Percentiles rank a stretch among this genome's conserved stretches.
Conservation (phyloP, 306 rosid species). For the Glycyrrhiza uralensis region DNA sequence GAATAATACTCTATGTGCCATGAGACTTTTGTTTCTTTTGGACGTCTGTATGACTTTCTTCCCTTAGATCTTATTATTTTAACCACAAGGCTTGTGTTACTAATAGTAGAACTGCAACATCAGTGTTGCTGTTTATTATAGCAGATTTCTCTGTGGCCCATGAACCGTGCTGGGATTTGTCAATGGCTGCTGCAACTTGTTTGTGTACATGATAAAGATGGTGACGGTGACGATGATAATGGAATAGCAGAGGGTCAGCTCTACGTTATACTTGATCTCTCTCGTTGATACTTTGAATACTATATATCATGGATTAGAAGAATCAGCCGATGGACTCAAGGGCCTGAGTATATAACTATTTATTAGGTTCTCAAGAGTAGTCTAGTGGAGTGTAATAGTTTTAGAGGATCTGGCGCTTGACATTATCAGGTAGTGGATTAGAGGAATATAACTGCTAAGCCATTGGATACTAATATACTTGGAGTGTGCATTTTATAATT, state of each 20-base stretch:
- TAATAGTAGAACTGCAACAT: too few species aligned
- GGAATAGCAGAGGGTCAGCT: slow-evolving; percentile 9
- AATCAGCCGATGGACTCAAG: slow-evolving; percentile 21
- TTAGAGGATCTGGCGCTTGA: slow-evolving; percentile 17
- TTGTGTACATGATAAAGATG: slow-evolving; percentile 28
- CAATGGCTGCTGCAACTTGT: slow-evolving; percentile 34
- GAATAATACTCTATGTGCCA: too few species aligned
- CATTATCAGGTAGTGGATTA: slow-evolving; percentile 3
- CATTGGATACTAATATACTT: background rate
- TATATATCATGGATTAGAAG: slow-evolving; percentile 30
- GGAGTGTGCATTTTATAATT: background rate
- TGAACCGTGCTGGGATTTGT: slow-evolving; percentile 23
- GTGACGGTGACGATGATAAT: slow-evolving; percentile 7
- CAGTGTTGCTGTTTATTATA: background rate
- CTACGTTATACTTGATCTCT: slow-evolving; percentile 2
- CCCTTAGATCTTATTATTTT: too few species aligned
- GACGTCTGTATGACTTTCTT: too few species aligned
- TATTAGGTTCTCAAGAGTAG: background rate
- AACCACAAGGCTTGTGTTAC: too few species aligned
- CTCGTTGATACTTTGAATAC: background rate
- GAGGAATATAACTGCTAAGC: background rate
- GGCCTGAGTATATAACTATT: background rate
- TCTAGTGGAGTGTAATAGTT: background rate
- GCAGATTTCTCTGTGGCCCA: slow-evolving; percentile 14
- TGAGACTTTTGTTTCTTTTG: too few species aligned